Base-by-base conservation (phyloP, 148 eudicot species). In the Polygonum aviculare region DNA sequence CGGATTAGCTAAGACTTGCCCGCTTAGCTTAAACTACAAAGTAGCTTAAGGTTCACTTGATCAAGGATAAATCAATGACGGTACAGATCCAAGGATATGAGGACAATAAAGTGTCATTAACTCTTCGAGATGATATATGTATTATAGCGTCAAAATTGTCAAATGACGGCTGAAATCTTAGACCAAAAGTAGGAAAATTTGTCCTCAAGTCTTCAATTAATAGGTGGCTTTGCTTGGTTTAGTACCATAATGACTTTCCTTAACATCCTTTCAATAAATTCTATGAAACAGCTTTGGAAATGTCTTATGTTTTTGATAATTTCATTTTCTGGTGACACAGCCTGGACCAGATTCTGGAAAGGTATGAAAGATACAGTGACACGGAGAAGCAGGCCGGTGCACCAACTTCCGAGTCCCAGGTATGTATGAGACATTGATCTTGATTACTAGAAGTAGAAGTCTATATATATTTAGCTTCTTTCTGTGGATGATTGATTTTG, bases 331-430 rank as follows among this genome's bases (percentile, higher is more conserved):
- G 36, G 44, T 35, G 19, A 73, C 54, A 72, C 87, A 92, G 97
- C 81, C 88, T 92, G 93, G 94, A 87, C 48, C 76, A 67, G 74
- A 90, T 92, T 75, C 80, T 92, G 78, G 97, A 92, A 82, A 87
- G 89, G 82, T 92, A 92, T 76, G 97, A 92, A 78, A 85, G 91
- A 63, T 85, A 90, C 82, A 83, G 84, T 45, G 80, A 75, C 69
- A 81, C 88, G 39, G 95, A 92, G 78, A 88, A 79, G 33, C 88
- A 81, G 38, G 78, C 85, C 71, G 72, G 75, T 55, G 78, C 78
- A 50, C 21, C 81, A 73, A 80, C 80, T 63, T 40, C 83, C 15
- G 82, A 81, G 75, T n/a, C 84, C 41, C 89, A 87, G 86, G 88
- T 85, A 81, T 16, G 11, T 44, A 44, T 6, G 9, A 31, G 6